Evolutionary conservation across 768 basidiomycete species (phyloP).

Genomic region (Calocera viscosa): DNA sequence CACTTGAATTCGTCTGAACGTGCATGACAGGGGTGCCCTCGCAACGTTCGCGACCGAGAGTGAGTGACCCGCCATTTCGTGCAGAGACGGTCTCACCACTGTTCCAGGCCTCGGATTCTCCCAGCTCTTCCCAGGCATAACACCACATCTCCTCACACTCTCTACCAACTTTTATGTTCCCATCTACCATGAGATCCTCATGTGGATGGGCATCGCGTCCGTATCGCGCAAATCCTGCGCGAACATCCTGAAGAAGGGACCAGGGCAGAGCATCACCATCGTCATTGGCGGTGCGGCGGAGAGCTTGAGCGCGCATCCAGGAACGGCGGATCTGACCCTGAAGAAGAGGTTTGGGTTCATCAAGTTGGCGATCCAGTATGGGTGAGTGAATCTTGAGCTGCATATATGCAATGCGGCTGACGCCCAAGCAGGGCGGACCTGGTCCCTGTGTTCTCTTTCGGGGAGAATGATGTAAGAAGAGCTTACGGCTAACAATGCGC

Average conservation of each 20-base stretch:
- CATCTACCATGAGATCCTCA: slow-evolving; percentile 81
- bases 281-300: slow-evolving; percentile 96
- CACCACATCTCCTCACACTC: slow-evolving; percentile 84
- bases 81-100: neutral
- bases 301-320: slow-evolving; percentile 84
- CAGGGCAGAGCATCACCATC: slow-evolving; percentile 64
- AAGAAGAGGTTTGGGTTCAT: slow-evolving; percentile 76
- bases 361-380: slow-evolving; percentile 81
- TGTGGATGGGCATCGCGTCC: slow-evolving; percentile 79
- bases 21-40: slow-evolving; percentile 61
- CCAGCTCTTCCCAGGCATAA: slow-evolving; percentile 74
- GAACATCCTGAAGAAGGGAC: slow-evolving; percentile 59
- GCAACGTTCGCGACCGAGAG: slow-evolving; percentile 96
- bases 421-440: slow-evolving; percentile 62
- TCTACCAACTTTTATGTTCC: slow-evolving; percentile 83
- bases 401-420: slow-evolving; percentile 5
- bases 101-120: slow-evolving; percentile 77
- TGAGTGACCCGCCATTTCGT: slow-evolving; percentile 21
- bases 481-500: neutral
- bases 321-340: slow-evolving; percentile 64
- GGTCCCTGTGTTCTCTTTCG: slow-evolving; percentile 96
- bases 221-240: slow-evolving; percentile 85
- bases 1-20: neutral
- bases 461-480: slow-evolving; percentile 92
- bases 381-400: slow-evolving; percentile 35